Evolutionary conservation across 257 asterid genomes (phyloP).

Genomic region (Solanum pinnatisectum): DNA sequence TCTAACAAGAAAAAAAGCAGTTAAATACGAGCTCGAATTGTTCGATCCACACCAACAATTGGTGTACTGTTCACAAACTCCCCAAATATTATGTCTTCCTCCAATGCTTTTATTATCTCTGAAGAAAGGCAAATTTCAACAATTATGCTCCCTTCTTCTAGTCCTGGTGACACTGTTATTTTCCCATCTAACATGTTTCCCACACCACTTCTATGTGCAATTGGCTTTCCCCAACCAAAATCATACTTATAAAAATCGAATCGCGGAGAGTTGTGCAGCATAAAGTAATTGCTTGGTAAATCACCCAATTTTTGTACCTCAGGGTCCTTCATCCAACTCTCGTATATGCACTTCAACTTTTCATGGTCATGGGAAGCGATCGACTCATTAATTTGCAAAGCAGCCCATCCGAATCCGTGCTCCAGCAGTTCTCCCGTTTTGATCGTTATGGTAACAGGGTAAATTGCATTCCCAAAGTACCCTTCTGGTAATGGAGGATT

Average conservation of each 20-base stretch:
- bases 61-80: not conserved
- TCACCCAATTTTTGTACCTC: constrained; percentile 10
- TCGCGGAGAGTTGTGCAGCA: constrained; percentile 29
- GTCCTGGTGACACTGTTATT: constrained; percentile 22
- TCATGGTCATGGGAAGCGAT: constrained; percentile 12
- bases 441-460: not conserved
- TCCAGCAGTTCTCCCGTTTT: not conserved
- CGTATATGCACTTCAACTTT: not conserved
- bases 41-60: not conserved
- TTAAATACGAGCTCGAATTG: not conserved
- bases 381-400: constrained; percentile 13
- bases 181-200: constrained; percentile 34
- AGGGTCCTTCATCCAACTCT: not conserved
- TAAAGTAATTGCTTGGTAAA: not conserved
- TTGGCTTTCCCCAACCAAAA: constrained; percentile 51
- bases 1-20: not conserved
- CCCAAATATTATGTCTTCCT: constrained; percentile 30
- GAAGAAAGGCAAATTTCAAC: constrained; percentile 30
- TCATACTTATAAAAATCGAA: constrained; percentile 40
- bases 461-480: constrained; percentile 27
- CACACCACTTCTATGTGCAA: constrained; percentile 33
- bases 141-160: constrained; percentile 31
- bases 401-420: constrained; percentile 10
- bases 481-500: constrained; percentile 18
- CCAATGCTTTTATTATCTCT: constrained; percentile 17